Conservation (phyloP, 441 rosid species). For the Erodium trifolium region DNA sequence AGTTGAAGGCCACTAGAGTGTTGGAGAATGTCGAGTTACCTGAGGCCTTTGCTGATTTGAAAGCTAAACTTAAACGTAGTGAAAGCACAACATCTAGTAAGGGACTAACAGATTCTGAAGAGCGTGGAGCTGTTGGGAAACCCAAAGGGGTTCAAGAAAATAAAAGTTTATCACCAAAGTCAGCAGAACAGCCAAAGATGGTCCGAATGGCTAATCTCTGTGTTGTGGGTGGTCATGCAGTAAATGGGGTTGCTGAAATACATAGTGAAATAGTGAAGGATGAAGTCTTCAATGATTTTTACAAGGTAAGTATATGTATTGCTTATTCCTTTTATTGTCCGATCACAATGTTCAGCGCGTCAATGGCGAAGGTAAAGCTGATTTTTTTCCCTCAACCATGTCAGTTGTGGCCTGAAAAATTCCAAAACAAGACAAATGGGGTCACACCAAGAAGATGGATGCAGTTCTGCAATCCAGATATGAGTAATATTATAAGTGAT, state of each 20-base stretch:
- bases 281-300: slow-evolving; percentile 78
- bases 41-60: slow-evolving; percentile 49
- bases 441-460: slow-evolving; percentile 98
- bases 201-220: slow-evolving; percentile 95
- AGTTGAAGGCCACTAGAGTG: slow-evolving; percentile 79
- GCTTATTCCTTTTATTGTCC: background rate
- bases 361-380: background rate
- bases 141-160: slow-evolving; percentile 20
- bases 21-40: slow-evolving; percentile 87
- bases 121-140: slow-evolving; percentile 27
- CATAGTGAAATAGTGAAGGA: slow-evolving; percentile 87
- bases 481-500: slow-evolving; percentile 68
- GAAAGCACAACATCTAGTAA: slow-evolving; percentile 22
- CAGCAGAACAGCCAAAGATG: slow-evolving; percentile 50
- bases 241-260: slow-evolving; percentile 94
- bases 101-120: slow-evolving; percentile 13
- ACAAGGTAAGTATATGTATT: slow-evolving; percentile 36
- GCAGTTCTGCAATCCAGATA: slow-evolving; percentile 66
- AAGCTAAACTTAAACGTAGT: slow-evolving; percentile 38
- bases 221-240: slow-evolving; percentile 87
- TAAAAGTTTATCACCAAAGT: slow-evolving; percentile 29
- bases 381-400: slow-evolving; percentile 5
- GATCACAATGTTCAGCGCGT: background rate
- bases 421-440: slow-evolving; percentile 93
- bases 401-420: slow-evolving; percentile 88